Percentiles rank a stretch among this genome's conserved stretches.
These are phyloP conservation scores for Salix exigua DNA, from an alignment of 345 rosid species.

Conservation along the genomic window DNA sequence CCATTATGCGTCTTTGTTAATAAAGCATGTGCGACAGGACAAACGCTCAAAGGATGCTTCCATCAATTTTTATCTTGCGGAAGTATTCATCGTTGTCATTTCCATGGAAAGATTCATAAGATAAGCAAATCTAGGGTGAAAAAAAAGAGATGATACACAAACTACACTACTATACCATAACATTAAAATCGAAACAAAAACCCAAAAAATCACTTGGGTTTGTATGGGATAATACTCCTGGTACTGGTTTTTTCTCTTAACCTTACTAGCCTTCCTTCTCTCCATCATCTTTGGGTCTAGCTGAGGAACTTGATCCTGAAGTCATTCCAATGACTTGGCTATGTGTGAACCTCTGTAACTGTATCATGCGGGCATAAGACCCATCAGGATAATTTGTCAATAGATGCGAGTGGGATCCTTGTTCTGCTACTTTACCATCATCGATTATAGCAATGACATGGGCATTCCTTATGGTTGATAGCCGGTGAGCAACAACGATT, in stretches of 20 bases:
- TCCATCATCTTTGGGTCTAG: conserved; percentile 59
- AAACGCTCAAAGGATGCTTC: conserved; percentile 11
- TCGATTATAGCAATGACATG: conserved; percentile 83
- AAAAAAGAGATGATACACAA: conserved; percentile 39
- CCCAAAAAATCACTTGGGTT: conserved; percentile 30
- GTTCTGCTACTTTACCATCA: conserved; percentile 91
- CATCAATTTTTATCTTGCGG: conserved; percentile 10
- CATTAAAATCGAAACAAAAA: conserved; percentile 26
- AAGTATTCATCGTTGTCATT: conserved; percentile 24
- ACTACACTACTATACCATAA: conserved; percentile 49
- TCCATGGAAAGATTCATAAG: conserved; percentile 32
- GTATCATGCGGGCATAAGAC: conserved; percentile 84
- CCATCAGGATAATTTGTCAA: conserved; percentile 84
- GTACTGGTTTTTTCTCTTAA: conserved; percentile 12
- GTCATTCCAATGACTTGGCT: conserved; percentile 81
- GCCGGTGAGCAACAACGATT: conserved; percentile 80
- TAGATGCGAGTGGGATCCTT: conserved; percentile 85
- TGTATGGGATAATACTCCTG: conserved; percentile 24
- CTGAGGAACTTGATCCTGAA: conserved; percentile 72
- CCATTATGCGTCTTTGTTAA: background rate
- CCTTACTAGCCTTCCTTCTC: conserved; percentile 36
- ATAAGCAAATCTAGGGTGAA: conserved; percentile 22
- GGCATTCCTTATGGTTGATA: conserved; percentile 86
- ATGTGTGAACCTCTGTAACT: conserved; percentile 88
- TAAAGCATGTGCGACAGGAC: conserved; percentile 1